Evolutionary conservation across 2,329 filamentous ascomycete genomes (phyloP).

Genomic region (Colletotrichum tofieldiae): DNA sequence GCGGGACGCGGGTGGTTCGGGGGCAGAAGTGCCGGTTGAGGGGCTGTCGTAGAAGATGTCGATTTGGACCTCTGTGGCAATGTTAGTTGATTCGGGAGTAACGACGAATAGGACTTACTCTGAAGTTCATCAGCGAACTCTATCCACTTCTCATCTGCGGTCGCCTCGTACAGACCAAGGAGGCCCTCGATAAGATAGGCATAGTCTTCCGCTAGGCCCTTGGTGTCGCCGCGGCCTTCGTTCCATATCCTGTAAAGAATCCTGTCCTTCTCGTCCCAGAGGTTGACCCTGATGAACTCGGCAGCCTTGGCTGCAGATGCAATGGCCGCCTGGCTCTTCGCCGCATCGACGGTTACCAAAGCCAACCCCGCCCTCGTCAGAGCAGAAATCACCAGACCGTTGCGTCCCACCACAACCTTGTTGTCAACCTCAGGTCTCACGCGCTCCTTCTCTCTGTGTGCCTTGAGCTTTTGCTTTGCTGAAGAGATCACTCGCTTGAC

Average conservation of each 20-base stretch:
- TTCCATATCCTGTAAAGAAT: constrained; percentile 83
- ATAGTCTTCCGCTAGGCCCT: constrained; percentile 94
- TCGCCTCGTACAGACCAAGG: constrained; percentile 87
- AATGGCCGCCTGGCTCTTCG: constrained; percentile 74
- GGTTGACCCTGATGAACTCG: constrained; percentile 78
- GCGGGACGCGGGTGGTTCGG: constrained; percentile 56
- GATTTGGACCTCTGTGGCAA: constrained; percentile 76
- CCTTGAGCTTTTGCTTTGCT: constrained; percentile 78
- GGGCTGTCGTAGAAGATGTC: constrained; percentile 81
- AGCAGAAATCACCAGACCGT: constrained; percentile 88
- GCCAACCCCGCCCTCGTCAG: constrained; percentile 83
- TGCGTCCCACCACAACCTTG: constrained; percentile 90
- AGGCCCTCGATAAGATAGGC: constrained; percentile 89
- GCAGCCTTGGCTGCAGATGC: constrained; percentile 78
- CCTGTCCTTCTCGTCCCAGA: constrained; percentile 77
- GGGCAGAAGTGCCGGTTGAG: constrained; percentile 48
- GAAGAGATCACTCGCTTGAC: constrained; percentile 77
- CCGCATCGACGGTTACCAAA: constrained; percentile 72
- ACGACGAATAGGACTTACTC: constrained; percentile 61
- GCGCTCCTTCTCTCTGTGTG: constrained; percentile 81
- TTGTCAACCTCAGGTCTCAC: constrained; percentile 86
- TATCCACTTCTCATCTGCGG: constrained; percentile 81
- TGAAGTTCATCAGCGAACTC: constrained; percentile 88
- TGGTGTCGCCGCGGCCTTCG: constrained; percentile 74
- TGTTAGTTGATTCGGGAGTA: constrained; percentile 32